A percentile compares a stretch with the other conserved stretches of the same genome.
Conservation (phyloP, 768 basidiomycete genomes). For the Mycena olivaceomarginata region DNA sequence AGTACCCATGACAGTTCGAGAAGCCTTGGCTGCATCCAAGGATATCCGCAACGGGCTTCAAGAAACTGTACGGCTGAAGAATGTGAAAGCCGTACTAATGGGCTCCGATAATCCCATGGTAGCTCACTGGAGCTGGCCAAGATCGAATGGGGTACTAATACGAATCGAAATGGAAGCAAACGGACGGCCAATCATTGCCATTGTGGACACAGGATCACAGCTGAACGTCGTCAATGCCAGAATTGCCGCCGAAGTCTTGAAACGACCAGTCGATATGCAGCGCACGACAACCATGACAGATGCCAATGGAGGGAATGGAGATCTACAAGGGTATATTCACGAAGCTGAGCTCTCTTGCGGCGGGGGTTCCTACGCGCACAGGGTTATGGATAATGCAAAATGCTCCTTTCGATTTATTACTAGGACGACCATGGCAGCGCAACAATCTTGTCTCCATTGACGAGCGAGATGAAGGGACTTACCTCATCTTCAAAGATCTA, state of each 20-base stretch:
- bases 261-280: slow-evolving; percentile 40
- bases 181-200: not conserved
- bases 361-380: slow-evolving; percentile 38
- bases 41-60: not conserved
- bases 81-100: not conserved
- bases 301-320: slow-evolving; percentile 51
- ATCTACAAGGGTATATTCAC: slow-evolving; percentile 44
- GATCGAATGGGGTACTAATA: not conserved
- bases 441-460: not conserved
- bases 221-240: not conserved
- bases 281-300: slow-evolving; percentile 45
- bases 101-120: not conserved
- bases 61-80: not conserved
- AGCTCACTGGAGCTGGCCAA: not conserved
- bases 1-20: not conserved
- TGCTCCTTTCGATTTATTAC: not conserved
- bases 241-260: not conserved
- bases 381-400: slow-evolving; percentile 46
- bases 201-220: not conserved
- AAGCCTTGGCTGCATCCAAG: not conserved
- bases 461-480: not conserved
- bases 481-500: not conserved
- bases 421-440: not conserved
- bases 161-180: not conserved
- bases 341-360: slow-evolving; percentile 49